A percentile compares a stretch with the other conserved stretches of the same genome.
These are phyloP conservation scores for Delitschia confertaspora DNA, from an alignment of 495 filamentous ascomycete genomes.

Conservation along the genomic window DNA sequence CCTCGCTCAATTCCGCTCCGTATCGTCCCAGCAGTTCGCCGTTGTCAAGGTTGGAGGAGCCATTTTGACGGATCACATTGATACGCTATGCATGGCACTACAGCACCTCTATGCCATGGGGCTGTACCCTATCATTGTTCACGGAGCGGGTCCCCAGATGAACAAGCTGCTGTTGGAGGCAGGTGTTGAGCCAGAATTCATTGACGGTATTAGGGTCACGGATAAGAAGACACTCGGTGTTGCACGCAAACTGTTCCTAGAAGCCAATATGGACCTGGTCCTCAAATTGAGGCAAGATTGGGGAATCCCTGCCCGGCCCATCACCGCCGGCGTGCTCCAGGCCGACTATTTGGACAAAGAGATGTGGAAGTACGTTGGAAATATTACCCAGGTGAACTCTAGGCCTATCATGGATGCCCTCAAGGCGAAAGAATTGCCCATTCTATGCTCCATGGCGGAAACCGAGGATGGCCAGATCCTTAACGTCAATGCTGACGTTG, in stretches of 20 bases:
- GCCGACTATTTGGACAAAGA: slow-evolving; percentile 92
- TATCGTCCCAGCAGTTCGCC: slow-evolving; percentile 94
- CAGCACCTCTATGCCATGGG: slow-evolving; percentile 94
- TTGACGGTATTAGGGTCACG: slow-evolving; percentile 92
- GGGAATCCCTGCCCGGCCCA: slow-evolving; percentile 82
- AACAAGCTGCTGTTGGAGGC: slow-evolving; percentile 88
- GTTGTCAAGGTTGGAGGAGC: slow-evolving; percentile 98
- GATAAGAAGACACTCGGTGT: slow-evolving; percentile 91
- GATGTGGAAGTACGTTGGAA: slow-evolving; percentile 90
- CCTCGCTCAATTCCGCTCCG: slow-evolving; percentile 93
- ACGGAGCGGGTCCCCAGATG: slow-evolving; percentile 91
- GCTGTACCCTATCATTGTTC: slow-evolving; percentile 90
- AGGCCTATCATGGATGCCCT: slow-evolving; percentile 86
- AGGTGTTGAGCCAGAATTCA: slow-evolving; percentile 90
- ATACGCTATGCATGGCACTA: slow-evolving; percentile 77
- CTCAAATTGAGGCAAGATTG: slow-evolving; percentile 77
- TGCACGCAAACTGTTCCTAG: slow-evolving; percentile 82
- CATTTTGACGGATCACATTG: slow-evolving; percentile 90
- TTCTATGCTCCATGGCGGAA: slow-evolving; percentile 96
- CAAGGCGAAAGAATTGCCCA: slow-evolving; percentile 82
- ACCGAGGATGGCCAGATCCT: slow-evolving; percentile 86
- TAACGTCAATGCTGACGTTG: slow-evolving; percentile 97
- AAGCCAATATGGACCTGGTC: slow-evolving; percentile 93
- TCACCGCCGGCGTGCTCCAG: slow-evolving; percentile 87
- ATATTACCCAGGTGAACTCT: slow-evolving; percentile 90